These are phyloP conservation scores for Blastobotrys americana DNA, from an alignment of 805 yeast genomes.

Conservation along the genomic window DNA sequence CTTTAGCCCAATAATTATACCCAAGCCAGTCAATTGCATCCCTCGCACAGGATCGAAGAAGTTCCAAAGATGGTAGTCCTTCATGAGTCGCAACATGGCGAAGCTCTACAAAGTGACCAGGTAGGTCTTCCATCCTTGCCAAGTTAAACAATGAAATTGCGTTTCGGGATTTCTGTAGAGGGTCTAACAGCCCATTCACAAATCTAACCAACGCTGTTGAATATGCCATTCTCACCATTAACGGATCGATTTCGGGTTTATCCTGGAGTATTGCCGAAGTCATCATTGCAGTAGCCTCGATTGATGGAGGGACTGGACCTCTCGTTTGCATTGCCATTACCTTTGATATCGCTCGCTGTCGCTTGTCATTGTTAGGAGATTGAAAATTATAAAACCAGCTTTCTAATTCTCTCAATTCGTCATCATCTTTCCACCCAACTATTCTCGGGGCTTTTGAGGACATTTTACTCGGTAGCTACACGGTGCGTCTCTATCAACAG, in stretches of 20 bases:
- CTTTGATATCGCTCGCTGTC: conserved; percentile 43
- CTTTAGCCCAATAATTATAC: conserved; percentile 58
- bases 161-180: conserved; percentile 66
- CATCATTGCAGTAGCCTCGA: conserved; percentile 57
- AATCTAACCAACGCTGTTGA: conserved; percentile 73
- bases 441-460: conserved; percentile 25
- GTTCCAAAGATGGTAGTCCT: conserved; percentile 58
- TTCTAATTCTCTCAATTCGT: conserved; percentile 42
- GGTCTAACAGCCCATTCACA: conserved; percentile 88
- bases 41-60: conserved; percentile 52
- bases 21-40: conserved; percentile 71
- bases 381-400: conserved; percentile 41
- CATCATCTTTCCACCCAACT: conserved; percentile 34
- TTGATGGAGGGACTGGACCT: conserved; percentile 61
- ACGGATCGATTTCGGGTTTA: conserved; percentile 31
- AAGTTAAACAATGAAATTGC: conserved; percentile 74
- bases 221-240: conserved; percentile 46
- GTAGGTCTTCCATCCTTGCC: conserved; percentile 63
- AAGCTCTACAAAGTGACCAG: conserved; percentile 78
- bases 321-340: conserved; percentile 50
- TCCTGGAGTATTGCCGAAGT: conserved; percentile 45
- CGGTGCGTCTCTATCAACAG: no score
- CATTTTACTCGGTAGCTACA: no score
- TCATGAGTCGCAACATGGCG: conserved; percentile 93
- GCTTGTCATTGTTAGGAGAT: conserved; percentile 18